Evolutionary conservation across 1,139 yeast genomes (phyloP), one percentile per base, ranked within the genome.

Genomic region (Zygosaccharomyces pseudobailii): DNA sequence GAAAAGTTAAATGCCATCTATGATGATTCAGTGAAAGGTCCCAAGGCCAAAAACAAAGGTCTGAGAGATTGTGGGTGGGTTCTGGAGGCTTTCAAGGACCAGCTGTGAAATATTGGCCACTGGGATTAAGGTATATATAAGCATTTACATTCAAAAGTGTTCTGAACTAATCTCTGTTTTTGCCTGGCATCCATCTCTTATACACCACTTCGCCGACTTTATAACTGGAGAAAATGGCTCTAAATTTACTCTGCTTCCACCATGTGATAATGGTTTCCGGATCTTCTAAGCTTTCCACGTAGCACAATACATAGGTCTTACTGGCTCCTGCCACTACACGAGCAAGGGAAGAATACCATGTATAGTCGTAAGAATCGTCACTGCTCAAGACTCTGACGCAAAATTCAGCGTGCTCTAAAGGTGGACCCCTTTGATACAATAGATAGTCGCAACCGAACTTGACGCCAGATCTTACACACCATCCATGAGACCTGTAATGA

Each of bases 401-500:
- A 64, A 80, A 87, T 58, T 89, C 96, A 0, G 98, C 97, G 64
- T 92, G 99, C 40, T 84, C 79, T 63, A 90, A 89, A 1, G 97
- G 97, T 7, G 98, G 98, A 0, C 99, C 99, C 48, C 92, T 74
- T 48, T 84, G 80, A 65, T 92, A 92, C 6, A 92, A 71, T 19
- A 92, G 70, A 66, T 73, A 83, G 57, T 90, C 95, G 21, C 87
- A 78, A 1, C 97, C 96, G 67, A 92, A 92, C 63, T 92, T 92
- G 49, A 90, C 79, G 0, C 97, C 98, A 0, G 90, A 79, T 50
- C 95, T 74, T 2, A 84, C 95, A 71, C 97, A 90, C 97, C 97
- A 92, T 0, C 97, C 97, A 30, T 81, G 74, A 0, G 96, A 81
- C 45, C 96, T 74, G 66, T 82, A 90, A 63, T 89, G 90, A 61